Evolutionary conservation across 1,284 basidiomycete species (phyloP).

Genomic region (Clitocybe nebularis): DNA sequence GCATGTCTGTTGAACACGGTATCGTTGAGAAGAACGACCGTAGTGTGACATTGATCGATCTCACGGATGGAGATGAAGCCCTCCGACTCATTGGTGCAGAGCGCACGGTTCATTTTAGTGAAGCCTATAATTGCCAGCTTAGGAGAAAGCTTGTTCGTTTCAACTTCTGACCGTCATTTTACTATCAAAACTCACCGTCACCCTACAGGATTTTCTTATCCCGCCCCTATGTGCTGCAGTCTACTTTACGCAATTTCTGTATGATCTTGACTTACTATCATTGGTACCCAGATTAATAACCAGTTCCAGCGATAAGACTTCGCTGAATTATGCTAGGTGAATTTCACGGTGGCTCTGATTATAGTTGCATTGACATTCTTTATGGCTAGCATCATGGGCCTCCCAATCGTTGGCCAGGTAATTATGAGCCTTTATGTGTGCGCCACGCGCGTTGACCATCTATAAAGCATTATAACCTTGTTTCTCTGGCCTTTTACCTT

Average conservation of each 20-base stretch:
- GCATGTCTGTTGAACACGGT: constrained; percentile 1
- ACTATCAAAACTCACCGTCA: too few relatives aligned
- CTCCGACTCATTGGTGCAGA: constrained; percentile 53
- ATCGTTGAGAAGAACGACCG: constrained; percentile 19
- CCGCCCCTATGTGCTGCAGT: constrained; percentile 61
- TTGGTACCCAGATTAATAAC: neutral
- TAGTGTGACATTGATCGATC: constrained; percentile 23
- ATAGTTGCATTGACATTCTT: constrained; percentile 1
- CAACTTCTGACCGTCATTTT: too few relatives aligned
- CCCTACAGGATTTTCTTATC: constrained; percentile 51
- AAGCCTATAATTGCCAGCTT: constrained; percentile 55
- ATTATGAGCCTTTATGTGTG: neutral
- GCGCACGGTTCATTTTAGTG: constrained; percentile 48
- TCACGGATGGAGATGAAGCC: constrained; percentile 51
- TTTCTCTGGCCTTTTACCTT: constrained; percentile 64
- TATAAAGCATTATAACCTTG: constrained; percentile 53
- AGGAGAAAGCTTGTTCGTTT: constrained; percentile 54
- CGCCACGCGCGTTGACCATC: neutral
- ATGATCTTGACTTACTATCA: constrained; percentile 14
- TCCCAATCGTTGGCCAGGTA: constrained; percentile 60
- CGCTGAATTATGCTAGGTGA: constrained; percentile 63
- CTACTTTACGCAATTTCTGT: constrained; percentile 67
- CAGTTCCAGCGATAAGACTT: constrained; percentile 57
- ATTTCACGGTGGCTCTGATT: constrained; percentile 1
- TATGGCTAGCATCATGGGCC: constrained; percentile 50